Evolutionary conservation across 2,329 filamentous ascomycete species (phyloP).

Genomic region (Penicillium corylophilum): DNA sequence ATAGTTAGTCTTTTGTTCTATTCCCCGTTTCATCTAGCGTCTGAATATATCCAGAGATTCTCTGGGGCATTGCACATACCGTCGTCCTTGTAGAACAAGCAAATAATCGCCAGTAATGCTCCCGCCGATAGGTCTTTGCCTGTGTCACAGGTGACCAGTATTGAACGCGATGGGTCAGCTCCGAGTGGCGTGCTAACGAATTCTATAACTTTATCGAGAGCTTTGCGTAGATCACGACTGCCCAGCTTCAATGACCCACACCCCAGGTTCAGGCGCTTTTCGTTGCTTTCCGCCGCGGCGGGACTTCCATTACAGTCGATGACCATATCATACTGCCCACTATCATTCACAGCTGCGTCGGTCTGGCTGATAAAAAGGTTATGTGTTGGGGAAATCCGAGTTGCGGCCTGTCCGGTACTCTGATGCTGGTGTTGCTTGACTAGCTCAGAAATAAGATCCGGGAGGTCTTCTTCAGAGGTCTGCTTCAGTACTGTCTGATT

Average conservation of each 20-base stretch:
- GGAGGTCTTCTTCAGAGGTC: conserved; percentile 65
- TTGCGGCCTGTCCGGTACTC: conserved; percentile 23
- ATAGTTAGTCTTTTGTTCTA: conserved; percentile 11
- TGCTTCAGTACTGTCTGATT: conserved; percentile 61
- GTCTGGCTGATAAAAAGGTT: conserved; percentile 35
- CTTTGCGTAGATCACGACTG: conserved; percentile 74
- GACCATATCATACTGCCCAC: conserved; percentile 47
- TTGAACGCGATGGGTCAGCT: conserved; percentile 29
- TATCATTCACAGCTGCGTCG: conserved; percentile 32
- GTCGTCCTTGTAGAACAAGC: conserved; percentile 66
- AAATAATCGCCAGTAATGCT: conserved; percentile 71
- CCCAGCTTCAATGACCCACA: conserved; percentile 73
- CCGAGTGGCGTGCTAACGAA: conserved; percentile 50
- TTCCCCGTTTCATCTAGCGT: conserved; percentile 23
- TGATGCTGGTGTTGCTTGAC: conserved; percentile 30
- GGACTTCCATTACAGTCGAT: conserved; percentile 39
- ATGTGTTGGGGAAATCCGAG: conserved; percentile 38
- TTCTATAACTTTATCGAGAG: conserved; percentile 61
- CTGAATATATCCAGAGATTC: conserved; percentile 10
- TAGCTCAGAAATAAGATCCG: conserved; percentile 50
- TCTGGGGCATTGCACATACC: conserved; percentile 43
- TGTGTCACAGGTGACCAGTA: conserved; percentile 69
- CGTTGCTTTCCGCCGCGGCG: conserved; percentile 37
- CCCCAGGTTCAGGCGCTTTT: conserved; percentile 54
- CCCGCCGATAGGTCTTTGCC: conserved; percentile 81